Conservation (phyloP, 2,329 filamentous ascomycete species). For the Xylariaceae sp. region DNA sequence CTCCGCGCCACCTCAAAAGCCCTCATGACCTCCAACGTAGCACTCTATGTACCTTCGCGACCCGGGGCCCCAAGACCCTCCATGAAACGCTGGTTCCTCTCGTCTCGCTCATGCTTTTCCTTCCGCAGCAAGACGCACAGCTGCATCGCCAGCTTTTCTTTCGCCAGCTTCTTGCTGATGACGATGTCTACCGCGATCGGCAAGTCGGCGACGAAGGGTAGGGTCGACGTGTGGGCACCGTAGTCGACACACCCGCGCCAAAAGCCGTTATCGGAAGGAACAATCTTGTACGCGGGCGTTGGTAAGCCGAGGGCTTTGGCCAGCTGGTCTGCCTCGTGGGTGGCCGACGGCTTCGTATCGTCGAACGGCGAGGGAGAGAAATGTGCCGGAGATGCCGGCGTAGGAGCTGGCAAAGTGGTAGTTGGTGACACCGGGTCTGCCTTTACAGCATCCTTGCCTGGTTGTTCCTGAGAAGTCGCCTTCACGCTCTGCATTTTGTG, state of each 20-base stretch:
- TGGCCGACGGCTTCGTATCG: slow-evolving; percentile 12
- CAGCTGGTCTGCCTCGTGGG: slow-evolving; percentile 26
- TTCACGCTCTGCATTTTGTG: slow-evolving; percentile 1
- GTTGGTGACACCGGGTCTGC: too few species aligned
- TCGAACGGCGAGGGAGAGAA: slow-evolving; percentile 13
- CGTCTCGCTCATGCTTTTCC: slow-evolving; percentile 2
- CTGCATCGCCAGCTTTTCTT: slow-evolving; percentile 34
- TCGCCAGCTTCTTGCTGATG: slow-evolving; percentile 31
- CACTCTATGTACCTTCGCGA: too few species aligned
- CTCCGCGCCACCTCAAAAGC: too few species aligned
- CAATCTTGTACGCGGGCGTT: slow-evolving; percentile 31
- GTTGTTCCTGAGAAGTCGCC: neutral
- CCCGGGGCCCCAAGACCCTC: too few species aligned
- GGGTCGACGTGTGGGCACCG: slow-evolving; percentile 3
- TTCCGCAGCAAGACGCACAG: slow-evolving; percentile 19
- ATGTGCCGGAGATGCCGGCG: slow-evolving; percentile 15
- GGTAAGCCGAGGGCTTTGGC: slow-evolving; percentile 29
- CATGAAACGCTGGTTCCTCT: too few species aligned
- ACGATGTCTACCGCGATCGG: slow-evolving; percentile 20
- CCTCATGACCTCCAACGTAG: too few species aligned
- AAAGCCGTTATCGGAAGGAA: slow-evolving; percentile 15
- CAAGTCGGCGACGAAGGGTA: neutral
- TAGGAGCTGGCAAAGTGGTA: slow-evolving; percentile 15
- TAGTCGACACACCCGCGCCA: slow-evolving; percentile 32
- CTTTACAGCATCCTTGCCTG: too few species aligned